Percentiles rank a stretch among this genome's conserved stretches.
These are phyloP conservation scores for Apophysomyces variabilis DNA, from an alignment of 371 early-diverging fungal genomes.

Conservation along the genomic window DNA sequence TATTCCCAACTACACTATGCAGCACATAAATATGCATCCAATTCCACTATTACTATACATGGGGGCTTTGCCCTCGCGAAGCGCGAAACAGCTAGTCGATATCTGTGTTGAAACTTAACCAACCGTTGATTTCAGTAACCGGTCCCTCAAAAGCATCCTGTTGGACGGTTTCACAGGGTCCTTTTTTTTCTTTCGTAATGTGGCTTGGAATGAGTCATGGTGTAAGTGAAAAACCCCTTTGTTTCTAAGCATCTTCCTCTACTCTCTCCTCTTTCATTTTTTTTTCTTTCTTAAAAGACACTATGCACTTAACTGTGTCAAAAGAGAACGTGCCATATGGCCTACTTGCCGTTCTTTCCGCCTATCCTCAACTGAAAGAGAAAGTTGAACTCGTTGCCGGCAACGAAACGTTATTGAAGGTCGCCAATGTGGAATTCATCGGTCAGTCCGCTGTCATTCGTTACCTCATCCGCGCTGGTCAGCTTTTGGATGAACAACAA, in stretches of 20 bases:
- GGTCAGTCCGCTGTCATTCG: conserved; percentile 43
- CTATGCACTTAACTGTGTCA: conserved; percentile 24
- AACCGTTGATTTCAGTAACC: no score
- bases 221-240: not conserved
- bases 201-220: not conserved
- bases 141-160: no score
- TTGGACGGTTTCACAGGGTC: no score
- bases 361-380: conserved; percentile 26
- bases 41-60: no score
- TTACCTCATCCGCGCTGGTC: conserved; percentile 37
- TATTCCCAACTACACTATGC: no score
- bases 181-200: not conserved
- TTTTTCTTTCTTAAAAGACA: not conserved
- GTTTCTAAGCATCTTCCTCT: not conserved
- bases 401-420: conserved; percentile 22
- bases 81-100: no score
- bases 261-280: not conserved
- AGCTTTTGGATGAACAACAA: conserved; percentile 33
- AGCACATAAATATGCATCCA: no score
- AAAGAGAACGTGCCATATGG: conserved; percentile 29
- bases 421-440: conserved; percentile 23
- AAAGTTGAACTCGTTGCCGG: conserved; percentile 26
- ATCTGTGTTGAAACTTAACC: no score
- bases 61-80: no score
- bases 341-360: conserved; percentile 20